These are phyloP conservation scores for Citrus glauca DNA, from an alignment of 345 rosid genomes.

Conservation along the genomic window DNA sequence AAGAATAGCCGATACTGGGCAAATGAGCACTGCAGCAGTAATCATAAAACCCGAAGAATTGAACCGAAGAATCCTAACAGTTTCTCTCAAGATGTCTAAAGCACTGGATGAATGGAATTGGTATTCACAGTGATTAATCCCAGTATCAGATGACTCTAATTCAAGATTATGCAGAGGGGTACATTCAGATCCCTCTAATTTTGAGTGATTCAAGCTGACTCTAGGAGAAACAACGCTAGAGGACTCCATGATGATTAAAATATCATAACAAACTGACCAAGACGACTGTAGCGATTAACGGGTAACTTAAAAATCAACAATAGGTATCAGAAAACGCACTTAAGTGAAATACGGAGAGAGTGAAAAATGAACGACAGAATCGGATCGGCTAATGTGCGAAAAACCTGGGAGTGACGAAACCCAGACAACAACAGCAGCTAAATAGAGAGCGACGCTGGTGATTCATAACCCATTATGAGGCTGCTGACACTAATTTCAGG, in stretches of 20 bases:
- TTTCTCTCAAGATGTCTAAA: constrained; percentile 81
- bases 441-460: not conserved
- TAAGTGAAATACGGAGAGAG: not conserved
- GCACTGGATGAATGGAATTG: constrained; percentile 69
- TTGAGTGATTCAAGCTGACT: constrained; percentile 26
- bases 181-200: constrained; percentile 31
- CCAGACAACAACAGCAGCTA: not conserved
- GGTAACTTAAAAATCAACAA: not conserved
- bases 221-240: constrained; percentile 32
- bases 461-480: not conserved
- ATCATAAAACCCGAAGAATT: constrained; percentile 60
- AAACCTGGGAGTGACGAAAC: constrained; percentile 9
- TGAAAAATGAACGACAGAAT: not conserved
- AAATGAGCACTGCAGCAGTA: constrained; percentile 55
- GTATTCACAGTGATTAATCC: constrained; percentile 13
- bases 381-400: not conserved
- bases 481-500: not conserved
- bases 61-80: constrained; percentile 74
- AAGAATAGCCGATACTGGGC: constrained; percentile 72
- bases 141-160: constrained; percentile 29
- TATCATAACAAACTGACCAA: not conserved
- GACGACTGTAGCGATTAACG: not conserved
- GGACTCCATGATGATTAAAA: constrained; percentile 34
- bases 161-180: constrained; percentile 36
- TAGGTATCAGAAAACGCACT: not conserved